phyloP scores from a whole-genome alignment of 2,329 filamentous ascomycete genomes.

The Thermothelomyces thermophilus region DNA sequence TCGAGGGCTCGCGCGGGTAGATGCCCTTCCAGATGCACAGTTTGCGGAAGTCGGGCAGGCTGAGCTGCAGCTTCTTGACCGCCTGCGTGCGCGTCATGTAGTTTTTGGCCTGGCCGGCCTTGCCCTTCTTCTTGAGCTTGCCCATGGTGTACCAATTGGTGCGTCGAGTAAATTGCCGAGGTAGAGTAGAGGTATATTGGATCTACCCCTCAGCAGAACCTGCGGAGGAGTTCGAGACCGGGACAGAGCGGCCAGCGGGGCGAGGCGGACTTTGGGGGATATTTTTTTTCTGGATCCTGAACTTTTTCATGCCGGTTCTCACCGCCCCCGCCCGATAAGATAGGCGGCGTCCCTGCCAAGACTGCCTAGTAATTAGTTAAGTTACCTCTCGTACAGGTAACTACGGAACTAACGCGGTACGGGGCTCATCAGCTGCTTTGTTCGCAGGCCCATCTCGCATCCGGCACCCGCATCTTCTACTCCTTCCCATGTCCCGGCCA shows the following conservation, averaged over 20 bases:
- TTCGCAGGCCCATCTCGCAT: too few relatives aligned
- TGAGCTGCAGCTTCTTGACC: slow-evolving; percentile 95
- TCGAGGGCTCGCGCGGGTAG: slow-evolving; percentile 93
- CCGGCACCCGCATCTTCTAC: slow-evolving; percentile 6
- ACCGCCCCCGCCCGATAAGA: slow-evolving; percentile 25
- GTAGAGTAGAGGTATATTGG: not conserved
- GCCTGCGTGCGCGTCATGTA: slow-evolving; percentile 97
- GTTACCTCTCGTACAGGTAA: too few relatives aligned
- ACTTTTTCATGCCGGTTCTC: slow-evolving; percentile 25
- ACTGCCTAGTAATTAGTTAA: too few relatives aligned
- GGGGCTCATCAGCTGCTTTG: too few relatives aligned
- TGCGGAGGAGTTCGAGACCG: too few relatives aligned
- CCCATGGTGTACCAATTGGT: slow-evolving; percentile 44
- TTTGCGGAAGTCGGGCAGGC: slow-evolving; percentile 92
- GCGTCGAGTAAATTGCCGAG: not conserved
- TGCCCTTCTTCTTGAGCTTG: slow-evolving; percentile 86
- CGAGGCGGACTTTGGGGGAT: slow-evolving; percentile 18
- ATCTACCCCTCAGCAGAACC: too few relatives aligned
- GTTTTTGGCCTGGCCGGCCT: slow-evolving; percentile 91
- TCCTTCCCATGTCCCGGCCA: slow-evolving; percentile 16
- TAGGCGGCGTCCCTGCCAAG: slow-evolving; percentile 14
- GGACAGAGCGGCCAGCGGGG: slow-evolving; percentile 14
- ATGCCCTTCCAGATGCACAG: slow-evolving; percentile 99
- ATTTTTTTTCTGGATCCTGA: slow-evolving; percentile 20
- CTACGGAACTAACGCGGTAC: too few relatives aligned